phyloP scores from a whole-genome alignment of 192 early-diverging fungal genomes.

The Podila horticola region DNA sequence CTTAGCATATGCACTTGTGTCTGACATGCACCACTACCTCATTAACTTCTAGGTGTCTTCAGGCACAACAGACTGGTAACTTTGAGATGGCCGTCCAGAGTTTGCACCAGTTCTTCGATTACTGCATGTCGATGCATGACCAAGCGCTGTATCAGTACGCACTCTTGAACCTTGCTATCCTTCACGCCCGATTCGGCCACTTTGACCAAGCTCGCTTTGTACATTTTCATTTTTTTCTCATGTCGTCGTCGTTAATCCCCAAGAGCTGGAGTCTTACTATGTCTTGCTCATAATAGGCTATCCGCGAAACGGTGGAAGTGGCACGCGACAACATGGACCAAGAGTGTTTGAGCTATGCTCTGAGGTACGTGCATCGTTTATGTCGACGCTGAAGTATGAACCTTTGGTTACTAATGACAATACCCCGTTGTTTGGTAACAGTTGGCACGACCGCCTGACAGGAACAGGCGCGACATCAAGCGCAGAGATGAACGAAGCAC shows the following conservation, averaged over 20 bases:
- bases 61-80: constrained; percentile 48
- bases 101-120: constrained; percentile 55
- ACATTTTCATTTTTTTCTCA: not conserved
- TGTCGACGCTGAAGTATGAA: not conserved
- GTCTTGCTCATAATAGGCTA: constrained; percentile 25
- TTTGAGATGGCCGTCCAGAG: constrained; percentile 54
- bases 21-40: not conserved
- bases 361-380: constrained; percentile 34
- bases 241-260: not conserved
- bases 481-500: constrained; percentile 16
- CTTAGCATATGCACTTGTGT: not conserved
- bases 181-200: constrained; percentile 56
- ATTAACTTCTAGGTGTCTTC: constrained; percentile 25
- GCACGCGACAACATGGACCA: constrained; percentile 54
- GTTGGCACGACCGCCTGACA: constrained; percentile 36
- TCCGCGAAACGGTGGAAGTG: constrained; percentile 53
- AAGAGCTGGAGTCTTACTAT: too few species aligned
- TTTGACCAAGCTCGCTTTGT: constrained; percentile 54
- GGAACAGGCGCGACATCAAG: constrained; percentile 1
- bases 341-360: constrained; percentile 56
- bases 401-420: not conserved
- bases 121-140: constrained; percentile 39
- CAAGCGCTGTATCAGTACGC: constrained; percentile 55
- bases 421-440: not conserved
- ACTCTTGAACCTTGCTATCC: constrained; percentile 53